Conservation (phyloP, 2,329 filamentous ascomycete genomes). For the Fusarium scirpi region DNA sequence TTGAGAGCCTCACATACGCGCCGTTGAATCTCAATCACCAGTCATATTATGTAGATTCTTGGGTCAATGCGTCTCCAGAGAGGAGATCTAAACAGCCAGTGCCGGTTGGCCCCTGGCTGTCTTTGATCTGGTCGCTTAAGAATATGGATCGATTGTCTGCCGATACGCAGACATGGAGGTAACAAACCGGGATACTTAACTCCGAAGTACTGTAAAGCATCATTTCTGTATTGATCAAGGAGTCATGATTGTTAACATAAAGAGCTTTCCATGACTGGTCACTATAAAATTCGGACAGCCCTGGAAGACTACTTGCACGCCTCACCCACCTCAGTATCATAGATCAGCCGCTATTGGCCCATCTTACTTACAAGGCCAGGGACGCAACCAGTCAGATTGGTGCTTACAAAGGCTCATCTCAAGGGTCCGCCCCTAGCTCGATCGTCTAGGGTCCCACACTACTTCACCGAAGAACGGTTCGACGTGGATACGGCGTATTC, state of each 20-base stretch:
- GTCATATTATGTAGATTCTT: not conserved
- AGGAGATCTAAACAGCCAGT: slow-evolving; percentile 6
- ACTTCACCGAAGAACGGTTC: slow-evolving; percentile 26
- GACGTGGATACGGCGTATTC: slow-evolving; percentile 41
- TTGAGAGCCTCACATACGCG: not conserved
- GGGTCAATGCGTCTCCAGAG: not conserved
- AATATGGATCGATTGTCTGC: slow-evolving; percentile 1
- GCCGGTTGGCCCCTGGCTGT: slow-evolving; percentile 11
- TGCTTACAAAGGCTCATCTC: slow-evolving; percentile 23
- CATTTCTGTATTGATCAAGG: not conserved
- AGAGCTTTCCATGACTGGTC: not conserved
- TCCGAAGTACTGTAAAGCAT: not conserved
- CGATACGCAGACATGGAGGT: slow-evolving; percentile 10
- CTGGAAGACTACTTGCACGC: slow-evolving; percentile 16
- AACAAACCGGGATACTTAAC: not conserved
- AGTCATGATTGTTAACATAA: slow-evolving; percentile 1
- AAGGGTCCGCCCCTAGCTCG: slow-evolving; percentile 36
- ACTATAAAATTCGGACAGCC: slow-evolving; percentile 18
- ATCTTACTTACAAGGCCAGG: slow-evolving; percentile 29
- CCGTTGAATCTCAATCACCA: not conserved
- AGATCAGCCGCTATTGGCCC: slow-evolving; percentile 20
- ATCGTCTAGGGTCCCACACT: slow-evolving; percentile 19
- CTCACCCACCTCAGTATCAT: slow-evolving; percentile 8
- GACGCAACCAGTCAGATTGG: slow-evolving; percentile 24
- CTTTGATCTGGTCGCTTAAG: slow-evolving; percentile 17